A percentile compares a stretch with the other conserved stretches of the same genome.
Conservation (phyloP, 345 rosid species). For the Brassica incana region DNA sequence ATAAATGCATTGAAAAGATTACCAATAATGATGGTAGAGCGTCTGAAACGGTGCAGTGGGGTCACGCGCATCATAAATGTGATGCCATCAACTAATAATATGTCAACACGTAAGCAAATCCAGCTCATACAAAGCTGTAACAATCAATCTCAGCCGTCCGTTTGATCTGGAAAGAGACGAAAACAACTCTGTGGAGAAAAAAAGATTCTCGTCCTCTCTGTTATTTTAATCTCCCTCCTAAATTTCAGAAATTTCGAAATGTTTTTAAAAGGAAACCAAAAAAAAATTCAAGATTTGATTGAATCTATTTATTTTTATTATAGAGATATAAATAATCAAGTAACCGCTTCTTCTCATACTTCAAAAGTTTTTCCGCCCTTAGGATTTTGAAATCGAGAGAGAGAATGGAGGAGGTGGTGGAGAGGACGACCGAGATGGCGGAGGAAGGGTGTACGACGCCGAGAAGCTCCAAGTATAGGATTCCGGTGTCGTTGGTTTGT, state of each 20-base stretch:
- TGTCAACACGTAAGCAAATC: neutral
- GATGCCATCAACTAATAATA: neutral
- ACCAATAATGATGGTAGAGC: constrained; percentile 32
- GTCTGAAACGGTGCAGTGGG: constrained; percentile 38
- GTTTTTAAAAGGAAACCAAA: neutral
- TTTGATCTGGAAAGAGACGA: constrained; percentile 19
- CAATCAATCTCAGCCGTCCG: constrained; percentile 26
- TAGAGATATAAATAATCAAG: constrained; percentile 24
- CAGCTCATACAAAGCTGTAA: constrained; percentile 24
- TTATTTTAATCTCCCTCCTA: constrained; percentile 26
- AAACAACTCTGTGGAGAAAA: constrained; percentile 15
- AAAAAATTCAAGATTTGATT: neutral
- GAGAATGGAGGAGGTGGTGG: constrained; percentile 37
- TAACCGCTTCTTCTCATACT: constrained; percentile 34
- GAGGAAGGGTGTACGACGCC: constrained; percentile 71
- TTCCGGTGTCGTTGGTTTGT: constrained; percentile 48
- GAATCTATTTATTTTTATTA: neutral
- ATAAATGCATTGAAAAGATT: neutral
- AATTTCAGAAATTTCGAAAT: constrained; percentile 8
- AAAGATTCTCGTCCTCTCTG: constrained; percentile 20
- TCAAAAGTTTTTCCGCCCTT: constrained; percentile 6
- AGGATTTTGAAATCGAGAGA: constrained; percentile 1
- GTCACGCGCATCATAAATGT: constrained; percentile 23
- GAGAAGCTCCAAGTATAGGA: constrained; percentile 45
- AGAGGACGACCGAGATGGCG: constrained; percentile 10